Evolutionary conservation across 1,284 basidiomycete genomes (phyloP).

Genomic region (Wolfiporia cocos): DNA sequence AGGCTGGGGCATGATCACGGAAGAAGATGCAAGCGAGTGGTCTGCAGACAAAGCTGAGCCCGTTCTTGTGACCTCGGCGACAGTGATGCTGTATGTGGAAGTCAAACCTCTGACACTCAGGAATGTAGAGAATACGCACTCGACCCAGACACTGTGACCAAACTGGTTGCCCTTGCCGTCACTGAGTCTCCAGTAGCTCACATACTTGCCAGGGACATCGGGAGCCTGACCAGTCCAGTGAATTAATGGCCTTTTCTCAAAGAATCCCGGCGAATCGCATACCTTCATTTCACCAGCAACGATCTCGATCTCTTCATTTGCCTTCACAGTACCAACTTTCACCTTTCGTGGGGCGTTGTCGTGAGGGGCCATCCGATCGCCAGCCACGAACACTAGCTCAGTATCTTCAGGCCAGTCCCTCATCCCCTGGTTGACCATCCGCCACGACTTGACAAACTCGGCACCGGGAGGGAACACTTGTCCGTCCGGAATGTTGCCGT

Average conservation of each 20-base stretch:
- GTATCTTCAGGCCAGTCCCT: conserved; percentile 65
- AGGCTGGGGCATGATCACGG: conserved; percentile 58
- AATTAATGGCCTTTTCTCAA: too few relatives aligned
- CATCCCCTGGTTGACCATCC: conserved; percentile 58
- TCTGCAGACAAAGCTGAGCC: conserved; percentile 31
- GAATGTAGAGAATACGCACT: conserved; percentile 38
- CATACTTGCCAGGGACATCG: conserved; percentile 63
- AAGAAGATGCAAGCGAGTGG: conserved; percentile 57
- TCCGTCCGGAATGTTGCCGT: conserved; percentile 70
- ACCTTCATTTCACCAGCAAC: conserved; percentile 73
- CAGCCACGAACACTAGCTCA: conserved; percentile 63
- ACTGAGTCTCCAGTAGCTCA: conserved; percentile 69
- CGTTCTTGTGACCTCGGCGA: conserved; percentile 42
- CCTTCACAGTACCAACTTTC: conserved; percentile 46
- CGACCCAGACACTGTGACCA: conserved; percentile 71
- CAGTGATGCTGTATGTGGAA: conserved; percentile 47
- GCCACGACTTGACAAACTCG: conserved; percentile 81
- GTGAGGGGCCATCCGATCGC: conserved; percentile 38
- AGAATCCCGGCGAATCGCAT: too few relatives aligned
- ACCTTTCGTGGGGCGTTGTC: conserved; percentile 28
- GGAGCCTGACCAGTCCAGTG: conserved; percentile 57
- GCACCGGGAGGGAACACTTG: conserved; percentile 78
- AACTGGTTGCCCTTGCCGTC: conserved; percentile 56
- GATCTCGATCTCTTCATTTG: conserved; percentile 56
- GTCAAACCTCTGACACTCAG: conserved; percentile 9